Conservation (phyloP, 768 basidiomycete genomes). For the Tulasnella sp. region DNA sequence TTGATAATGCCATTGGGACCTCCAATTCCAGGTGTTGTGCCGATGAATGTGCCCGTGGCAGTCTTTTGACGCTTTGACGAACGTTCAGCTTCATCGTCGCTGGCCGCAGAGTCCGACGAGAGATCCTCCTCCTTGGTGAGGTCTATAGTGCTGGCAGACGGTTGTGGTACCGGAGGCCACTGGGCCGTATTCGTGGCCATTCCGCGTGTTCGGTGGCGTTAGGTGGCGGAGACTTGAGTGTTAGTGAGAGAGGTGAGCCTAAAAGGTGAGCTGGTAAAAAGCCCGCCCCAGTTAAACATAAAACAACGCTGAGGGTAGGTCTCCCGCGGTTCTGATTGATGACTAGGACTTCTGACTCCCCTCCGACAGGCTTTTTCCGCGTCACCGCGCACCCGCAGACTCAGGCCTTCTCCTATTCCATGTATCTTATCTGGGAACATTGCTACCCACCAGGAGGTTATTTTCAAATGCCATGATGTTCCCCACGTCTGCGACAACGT, state of each 20-base stretch:
- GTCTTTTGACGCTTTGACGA: slow-evolving; percentile 21
- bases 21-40: not conserved
- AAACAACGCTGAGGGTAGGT: slow-evolving; percentile 8
- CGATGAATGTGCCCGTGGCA: not conserved
- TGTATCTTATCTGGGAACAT: not conserved
- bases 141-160: slow-evolving; percentile 18
- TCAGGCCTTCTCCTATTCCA: slow-evolving; percentile 8
- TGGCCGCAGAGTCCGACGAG: not conserved
- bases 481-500: not conserved
- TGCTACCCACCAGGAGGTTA: not conserved
- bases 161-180: not conserved
- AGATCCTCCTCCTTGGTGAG: slow-evolving; percentile 19
- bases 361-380: not conserved
- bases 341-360: slow-evolving; percentile 14
- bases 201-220: not conserved
- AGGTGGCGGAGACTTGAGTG: not conserved
- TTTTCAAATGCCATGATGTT: not conserved
- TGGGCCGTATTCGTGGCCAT: slow-evolving; percentile 6
- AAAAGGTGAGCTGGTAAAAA: slow-evolving; percentile 15
- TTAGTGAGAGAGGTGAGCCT: slow-evolving; percentile 6
- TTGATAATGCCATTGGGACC: not conserved
- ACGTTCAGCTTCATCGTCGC: slow-evolving; percentile 14
- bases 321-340: slow-evolving; percentile 9
- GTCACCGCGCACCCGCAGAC: not conserved
- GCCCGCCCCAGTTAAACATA: slow-evolving; percentile 11